Evolutionary conservation across 1,139 yeast species (phyloP).

Genomic region (Candida tetrigidarum): DNA sequence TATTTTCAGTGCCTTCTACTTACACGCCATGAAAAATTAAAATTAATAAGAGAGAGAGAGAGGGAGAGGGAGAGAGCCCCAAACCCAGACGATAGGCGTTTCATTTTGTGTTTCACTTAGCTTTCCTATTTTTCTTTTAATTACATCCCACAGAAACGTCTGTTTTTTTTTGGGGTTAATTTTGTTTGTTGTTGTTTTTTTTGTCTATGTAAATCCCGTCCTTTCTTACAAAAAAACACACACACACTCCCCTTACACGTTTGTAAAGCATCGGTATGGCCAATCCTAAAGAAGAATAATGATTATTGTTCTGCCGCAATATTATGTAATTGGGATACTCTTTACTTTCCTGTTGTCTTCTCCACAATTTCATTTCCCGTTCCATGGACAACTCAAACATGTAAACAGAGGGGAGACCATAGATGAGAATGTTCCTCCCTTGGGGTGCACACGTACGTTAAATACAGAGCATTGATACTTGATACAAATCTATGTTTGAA

Average conservation of each 20-base stretch:
- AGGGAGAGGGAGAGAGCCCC: no score
- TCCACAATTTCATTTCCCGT: not conserved
- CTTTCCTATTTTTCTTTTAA: not conserved
- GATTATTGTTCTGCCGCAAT: not conserved
- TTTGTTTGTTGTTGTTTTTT: no score
- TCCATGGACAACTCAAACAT: no score
- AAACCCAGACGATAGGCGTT: constrained; percentile 1
- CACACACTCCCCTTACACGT: not conserved
- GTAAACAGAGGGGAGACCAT: no score
- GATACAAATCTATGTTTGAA: constrained; percentile 1
- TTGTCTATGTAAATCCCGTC: no score
- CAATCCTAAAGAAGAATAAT: not conserved
- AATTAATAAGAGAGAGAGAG: not conserved
- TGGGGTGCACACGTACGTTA: no score
- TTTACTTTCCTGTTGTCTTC: not conserved
- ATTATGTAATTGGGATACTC: no score
- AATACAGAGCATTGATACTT: not conserved
- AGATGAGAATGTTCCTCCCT: no score
- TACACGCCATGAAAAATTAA: not conserved
- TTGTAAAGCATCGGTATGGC: constrained; percentile 2
- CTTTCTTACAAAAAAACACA: not conserved
- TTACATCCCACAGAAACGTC: constrained; percentile 4
- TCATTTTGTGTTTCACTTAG: not conserved
- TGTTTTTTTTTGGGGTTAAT: not conserved
- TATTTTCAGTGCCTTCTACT: not conserved